Conservation (phyloP, 2,329 filamentous ascomycete genomes). For the Coniochaeta sp. region DNA sequence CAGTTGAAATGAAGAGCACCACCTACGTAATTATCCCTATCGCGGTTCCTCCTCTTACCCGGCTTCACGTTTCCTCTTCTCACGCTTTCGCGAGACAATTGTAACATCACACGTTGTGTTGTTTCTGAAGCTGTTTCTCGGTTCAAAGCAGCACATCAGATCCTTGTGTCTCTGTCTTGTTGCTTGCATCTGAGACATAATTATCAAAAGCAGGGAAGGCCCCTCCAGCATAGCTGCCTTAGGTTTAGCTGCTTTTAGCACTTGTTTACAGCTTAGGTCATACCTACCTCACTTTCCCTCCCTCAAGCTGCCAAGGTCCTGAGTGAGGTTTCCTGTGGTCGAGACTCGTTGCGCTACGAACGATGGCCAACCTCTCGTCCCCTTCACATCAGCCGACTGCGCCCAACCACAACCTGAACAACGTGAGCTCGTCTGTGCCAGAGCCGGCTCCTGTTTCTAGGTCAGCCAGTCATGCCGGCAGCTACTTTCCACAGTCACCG, state of each 20-base stretch:
- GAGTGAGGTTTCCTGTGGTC: neutral
- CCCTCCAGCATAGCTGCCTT: neutral
- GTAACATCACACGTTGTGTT: neutral
- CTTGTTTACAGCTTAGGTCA: neutral
- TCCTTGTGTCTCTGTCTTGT: neutral
- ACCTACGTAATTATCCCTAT: slow-evolving; percentile 1
- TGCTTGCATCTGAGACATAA: neutral
- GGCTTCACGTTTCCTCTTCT: neutral
- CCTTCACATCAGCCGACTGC: neutral
- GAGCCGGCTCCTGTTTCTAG: neutral
- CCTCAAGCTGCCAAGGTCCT: no score
- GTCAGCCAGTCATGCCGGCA: slow-evolving; percentile 1
- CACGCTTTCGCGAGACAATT: neutral
- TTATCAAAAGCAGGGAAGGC: neutral
- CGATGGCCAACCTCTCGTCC: neutral
- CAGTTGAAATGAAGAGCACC: neutral
- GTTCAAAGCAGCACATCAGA: neutral
- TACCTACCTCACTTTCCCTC: neutral
- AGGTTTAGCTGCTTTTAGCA: no score
- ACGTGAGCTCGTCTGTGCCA: neutral
- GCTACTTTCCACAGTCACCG: slow-evolving; percentile 4
- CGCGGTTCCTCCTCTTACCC: neutral
- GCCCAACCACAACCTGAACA: neutral
- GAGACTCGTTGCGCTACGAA: neutral
- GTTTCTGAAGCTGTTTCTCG: neutral